These are phyloP conservation scores for Betula pendula DNA, from an alignment of 306 rosid genomes.

Conservation along the genomic window DNA sequence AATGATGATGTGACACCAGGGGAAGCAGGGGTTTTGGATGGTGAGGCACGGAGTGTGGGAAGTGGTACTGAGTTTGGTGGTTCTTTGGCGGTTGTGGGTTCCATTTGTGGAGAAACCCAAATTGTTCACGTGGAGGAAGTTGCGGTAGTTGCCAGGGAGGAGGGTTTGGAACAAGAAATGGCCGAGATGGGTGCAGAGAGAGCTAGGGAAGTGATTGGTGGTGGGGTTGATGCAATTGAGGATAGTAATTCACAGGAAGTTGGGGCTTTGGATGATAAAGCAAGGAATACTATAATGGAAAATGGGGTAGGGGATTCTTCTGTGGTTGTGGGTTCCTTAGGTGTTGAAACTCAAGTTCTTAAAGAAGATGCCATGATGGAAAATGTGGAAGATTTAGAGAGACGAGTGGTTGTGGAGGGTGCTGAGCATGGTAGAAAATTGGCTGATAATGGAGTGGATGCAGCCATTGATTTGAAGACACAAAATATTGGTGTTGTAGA, in stretches of 20 bases:
- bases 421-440: slow-evolving; percentile 26
- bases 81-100: slow-evolving; percentile 14
- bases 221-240: slow-evolving; percentile 21
- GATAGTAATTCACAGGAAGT: slow-evolving; percentile 29
- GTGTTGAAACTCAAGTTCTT: slow-evolving; percentile 25
- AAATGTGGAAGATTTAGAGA: slow-evolving; percentile 25
- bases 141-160: slow-evolving; percentile 17
- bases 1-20: slow-evolving; percentile 12
- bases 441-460: slow-evolving; percentile 27
- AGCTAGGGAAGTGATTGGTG: slow-evolving; percentile 1
- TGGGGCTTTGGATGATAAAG: slow-evolving; percentile 22
- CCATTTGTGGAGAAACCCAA: slow-evolving; percentile 23
- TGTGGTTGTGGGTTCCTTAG: slow-evolving; percentile 25
- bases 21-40: slow-evolving; percentile 16
- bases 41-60: slow-evolving; percentile 21
- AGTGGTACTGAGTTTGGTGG: slow-evolving; percentile 24
- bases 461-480: slow-evolving; percentile 27
- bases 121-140: slow-evolving; percentile 18
- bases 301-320: slow-evolving; percentile 35
- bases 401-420: slow-evolving; percentile 28
- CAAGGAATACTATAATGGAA: slow-evolving; percentile 21
- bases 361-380: slow-evolving; percentile 19
- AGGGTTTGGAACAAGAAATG: slow-evolving; percentile 16
- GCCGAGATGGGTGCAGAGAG: slow-evolving; percentile 7
- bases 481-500: slow-evolving; percentile 17